Conservation (phyloP, 2,329 filamentous ascomycete species). For the Diaporthe australafricana region DNA sequence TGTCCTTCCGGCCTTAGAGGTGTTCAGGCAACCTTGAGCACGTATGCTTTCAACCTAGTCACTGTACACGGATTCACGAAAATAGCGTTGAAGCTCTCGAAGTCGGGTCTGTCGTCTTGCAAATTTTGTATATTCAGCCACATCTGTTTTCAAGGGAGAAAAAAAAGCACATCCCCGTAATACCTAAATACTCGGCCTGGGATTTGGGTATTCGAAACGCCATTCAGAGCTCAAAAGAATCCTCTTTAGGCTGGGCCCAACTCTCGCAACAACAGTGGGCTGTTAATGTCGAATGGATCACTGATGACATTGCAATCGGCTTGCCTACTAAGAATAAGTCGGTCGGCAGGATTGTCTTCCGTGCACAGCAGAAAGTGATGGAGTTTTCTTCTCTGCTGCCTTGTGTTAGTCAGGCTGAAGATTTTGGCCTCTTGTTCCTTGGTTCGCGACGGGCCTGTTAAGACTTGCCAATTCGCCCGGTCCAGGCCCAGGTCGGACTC, state of each 20-base stretch:
- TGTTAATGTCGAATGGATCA: conserved; percentile 9
- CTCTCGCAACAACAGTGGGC: neutral
- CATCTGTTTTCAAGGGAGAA: no score
- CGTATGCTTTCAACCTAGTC: no score
- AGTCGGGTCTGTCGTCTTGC: no score
- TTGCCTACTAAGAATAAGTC: conserved; percentile 6
- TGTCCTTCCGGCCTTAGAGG: no score
- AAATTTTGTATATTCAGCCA: no score
- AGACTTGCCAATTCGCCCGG: neutral
- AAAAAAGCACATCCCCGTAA: no score
- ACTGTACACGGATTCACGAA: no score
- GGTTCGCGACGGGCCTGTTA: neutral
- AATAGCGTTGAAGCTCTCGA: no score
- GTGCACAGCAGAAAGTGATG: neutral
- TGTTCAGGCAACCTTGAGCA: no score
- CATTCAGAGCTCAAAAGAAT: neutral
- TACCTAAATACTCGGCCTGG: no score
- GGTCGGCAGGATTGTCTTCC: conserved; percentile 4
- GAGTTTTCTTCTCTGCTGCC: neutral
- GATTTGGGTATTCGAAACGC: no score
- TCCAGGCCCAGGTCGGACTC: neutral
- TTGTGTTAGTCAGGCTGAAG: conserved; percentile 9
- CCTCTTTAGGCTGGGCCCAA: neutral
- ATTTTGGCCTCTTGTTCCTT: conserved; percentile 3
- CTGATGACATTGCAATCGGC: neutral